These are phyloP conservation scores for Coniochaeta ligniaria DNA, from an alignment of 2,329 filamentous ascomycete genomes.

Conservation along the genomic window DNA sequence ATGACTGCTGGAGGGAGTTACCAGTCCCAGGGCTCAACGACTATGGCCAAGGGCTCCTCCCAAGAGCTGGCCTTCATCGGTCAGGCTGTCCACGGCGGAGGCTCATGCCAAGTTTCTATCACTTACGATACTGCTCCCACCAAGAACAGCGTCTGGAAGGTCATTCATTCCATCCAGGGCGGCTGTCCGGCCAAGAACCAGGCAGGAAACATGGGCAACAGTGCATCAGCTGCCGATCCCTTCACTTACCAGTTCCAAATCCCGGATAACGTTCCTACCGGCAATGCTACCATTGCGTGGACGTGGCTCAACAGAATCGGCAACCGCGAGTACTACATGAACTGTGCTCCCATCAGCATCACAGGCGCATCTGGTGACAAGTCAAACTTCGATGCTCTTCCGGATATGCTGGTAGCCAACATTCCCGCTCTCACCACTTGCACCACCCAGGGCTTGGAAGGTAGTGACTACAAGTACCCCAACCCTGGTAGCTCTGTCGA, in stretches of 20 bases:
- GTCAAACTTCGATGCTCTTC: slow-evolving; percentile 53
- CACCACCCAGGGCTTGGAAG: slow-evolving; percentile 34
- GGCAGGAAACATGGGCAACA: slow-evolving; percentile 48
- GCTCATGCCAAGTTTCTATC: slow-evolving; percentile 83
- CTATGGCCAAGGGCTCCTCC: slow-evolving; percentile 55
- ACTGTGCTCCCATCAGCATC: slow-evolving; percentile 73
- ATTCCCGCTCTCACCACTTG: slow-evolving; percentile 45
- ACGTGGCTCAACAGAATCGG: slow-evolving; percentile 92
- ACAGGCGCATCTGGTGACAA: slow-evolving; percentile 42
- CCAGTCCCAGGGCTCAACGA: slow-evolving; percentile 45
- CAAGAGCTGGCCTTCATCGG: slow-evolving; percentile 62
- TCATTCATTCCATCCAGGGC: slow-evolving; percentile 81
- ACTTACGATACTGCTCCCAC: slow-evolving; percentile 69
- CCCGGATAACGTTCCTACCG: slow-evolving; percentile 63
- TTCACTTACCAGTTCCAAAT: slow-evolving; percentile 63
- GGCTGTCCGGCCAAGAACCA: slow-evolving; percentile 65
- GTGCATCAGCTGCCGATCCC: slow-evolving; percentile 35
- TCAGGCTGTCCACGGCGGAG: slow-evolving; percentile 76
- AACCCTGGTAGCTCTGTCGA: slow-evolving; percentile 56
- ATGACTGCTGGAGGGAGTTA: slow-evolving; percentile 24
- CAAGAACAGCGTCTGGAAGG: slow-evolving; percentile 67
- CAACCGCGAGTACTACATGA: slow-evolving; percentile 97
- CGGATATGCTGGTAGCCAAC: slow-evolving; percentile 72
- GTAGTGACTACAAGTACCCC: slow-evolving; percentile 57
- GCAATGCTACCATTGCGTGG: slow-evolving; percentile 80